Conservation (phyloP, 441 rosid species). For the Syzygium malaccense region DNA sequence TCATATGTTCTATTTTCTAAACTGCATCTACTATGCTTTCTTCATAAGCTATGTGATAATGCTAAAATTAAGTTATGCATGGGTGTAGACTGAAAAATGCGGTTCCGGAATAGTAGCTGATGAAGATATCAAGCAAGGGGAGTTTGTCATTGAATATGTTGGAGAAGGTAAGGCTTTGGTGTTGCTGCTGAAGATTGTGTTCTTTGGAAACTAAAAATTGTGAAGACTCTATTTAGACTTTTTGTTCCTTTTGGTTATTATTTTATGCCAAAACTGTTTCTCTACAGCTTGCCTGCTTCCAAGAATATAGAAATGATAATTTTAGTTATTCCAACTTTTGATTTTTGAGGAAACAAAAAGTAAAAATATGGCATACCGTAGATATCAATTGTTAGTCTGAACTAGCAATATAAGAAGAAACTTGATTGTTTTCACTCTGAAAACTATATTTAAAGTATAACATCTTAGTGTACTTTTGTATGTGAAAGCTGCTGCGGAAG, state of each 20-base stretch:
- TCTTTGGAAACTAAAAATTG: not conserved
- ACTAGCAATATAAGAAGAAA: not conserved
- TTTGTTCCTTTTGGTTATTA: not conserved
- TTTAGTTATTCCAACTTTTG: not conserved
- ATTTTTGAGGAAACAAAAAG: not conserved
- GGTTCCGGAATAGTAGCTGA: slow-evolving; percentile 92
- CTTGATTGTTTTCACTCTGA: not conserved
- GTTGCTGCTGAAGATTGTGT: slow-evolving; percentile 4
- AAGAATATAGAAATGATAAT: not conserved
- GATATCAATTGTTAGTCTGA: not conserved
- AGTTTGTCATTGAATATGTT: slow-evolving; percentile 92
- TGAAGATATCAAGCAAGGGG: slow-evolving; percentile 81
- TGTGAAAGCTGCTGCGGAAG: not conserved
- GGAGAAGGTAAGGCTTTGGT: slow-evolving; percentile 70
- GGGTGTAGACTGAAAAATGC: slow-evolving; percentile 90
- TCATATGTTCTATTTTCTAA: not conserved
- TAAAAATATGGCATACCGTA: not conserved
- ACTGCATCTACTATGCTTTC: not conserved
- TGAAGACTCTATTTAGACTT: not conserved
- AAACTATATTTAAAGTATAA: not conserved
- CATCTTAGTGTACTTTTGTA: not conserved
- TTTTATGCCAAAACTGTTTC: not conserved
- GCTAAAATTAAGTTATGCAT: slow-evolving; percentile 24
- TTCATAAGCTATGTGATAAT: not conserved
- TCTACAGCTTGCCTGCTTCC: not conserved